Percentiles rank a stretch among this genome's conserved stretches.
phyloP scores from a whole-genome alignment of 768 basidiomycete genomes.

The Amanita rimosa region DNA sequence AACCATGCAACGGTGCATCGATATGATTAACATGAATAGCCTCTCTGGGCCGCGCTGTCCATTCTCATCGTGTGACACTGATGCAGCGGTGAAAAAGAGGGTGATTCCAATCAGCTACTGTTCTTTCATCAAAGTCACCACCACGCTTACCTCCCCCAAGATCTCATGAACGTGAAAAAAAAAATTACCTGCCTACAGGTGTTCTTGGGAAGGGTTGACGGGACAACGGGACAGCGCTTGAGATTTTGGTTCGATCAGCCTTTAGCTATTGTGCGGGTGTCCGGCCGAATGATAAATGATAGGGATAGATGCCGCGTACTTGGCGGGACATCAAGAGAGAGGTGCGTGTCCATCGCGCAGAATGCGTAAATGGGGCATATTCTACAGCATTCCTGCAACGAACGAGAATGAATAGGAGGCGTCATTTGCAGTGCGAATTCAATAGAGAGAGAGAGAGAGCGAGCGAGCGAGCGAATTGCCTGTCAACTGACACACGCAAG shows the following conservation, averaged over 20 bases:
- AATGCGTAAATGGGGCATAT: not conserved
- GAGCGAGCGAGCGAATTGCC: not conserved
- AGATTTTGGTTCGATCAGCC: not conserved
- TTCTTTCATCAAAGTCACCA: not conserved
- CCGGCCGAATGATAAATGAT: not conserved
- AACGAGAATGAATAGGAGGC: not conserved
- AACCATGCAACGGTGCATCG: not conserved
- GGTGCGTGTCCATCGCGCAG: not conserved
- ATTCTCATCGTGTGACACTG: not conserved
- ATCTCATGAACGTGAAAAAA: conserved; percentile 1
- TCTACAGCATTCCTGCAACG: not conserved
- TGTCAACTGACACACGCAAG: not conserved
- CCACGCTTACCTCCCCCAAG: not conserved
- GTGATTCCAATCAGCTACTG: not conserved
- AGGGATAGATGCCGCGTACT: not conserved
- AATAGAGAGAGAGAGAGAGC: not conserved
- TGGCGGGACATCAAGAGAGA: not conserved
- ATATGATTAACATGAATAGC: not conserved
- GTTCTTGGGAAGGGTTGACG: not conserved
- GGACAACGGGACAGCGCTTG: not conserved
- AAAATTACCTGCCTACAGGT: not conserved
- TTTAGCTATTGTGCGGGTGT: not conserved
- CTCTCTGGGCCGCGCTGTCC: not conserved
- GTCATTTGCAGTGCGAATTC: not conserved
- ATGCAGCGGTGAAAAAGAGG: not conserved